Conservation (phyloP, 352 stramenopile genomes). For the Globisporangium rhizosaccharum region DNA sequence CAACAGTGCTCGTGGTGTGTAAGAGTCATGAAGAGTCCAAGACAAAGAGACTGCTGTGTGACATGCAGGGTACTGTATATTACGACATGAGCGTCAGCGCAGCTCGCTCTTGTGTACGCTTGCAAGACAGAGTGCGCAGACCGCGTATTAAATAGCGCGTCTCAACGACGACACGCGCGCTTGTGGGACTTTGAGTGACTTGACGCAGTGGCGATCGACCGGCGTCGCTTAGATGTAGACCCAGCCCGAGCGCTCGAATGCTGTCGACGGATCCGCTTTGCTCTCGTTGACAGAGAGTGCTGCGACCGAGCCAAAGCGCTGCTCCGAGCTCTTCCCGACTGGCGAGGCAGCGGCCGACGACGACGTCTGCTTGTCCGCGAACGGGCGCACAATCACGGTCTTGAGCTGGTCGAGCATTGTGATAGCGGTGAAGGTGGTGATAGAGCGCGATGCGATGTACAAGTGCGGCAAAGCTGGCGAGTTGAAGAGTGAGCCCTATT, state of each 20-base stretch:
- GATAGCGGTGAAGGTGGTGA: not conserved
- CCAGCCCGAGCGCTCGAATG: slow-evolving; percentile 74
- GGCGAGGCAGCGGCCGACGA: not conserved
- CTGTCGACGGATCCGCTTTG: slow-evolving; percentile 53
- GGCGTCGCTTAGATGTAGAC: slow-evolving; percentile 50
- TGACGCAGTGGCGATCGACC: too few species aligned
- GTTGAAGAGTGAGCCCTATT: slow-evolving; percentile 31
- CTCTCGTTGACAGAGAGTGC: slow-evolving; percentile 29
- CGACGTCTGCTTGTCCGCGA: slow-evolving; percentile 19
- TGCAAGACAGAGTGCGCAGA: too few species aligned
- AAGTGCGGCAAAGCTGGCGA: slow-evolving; percentile 8
- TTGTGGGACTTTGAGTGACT: not conserved
- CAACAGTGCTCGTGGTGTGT: too few species aligned
- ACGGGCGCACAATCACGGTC: slow-evolving; percentile 39
- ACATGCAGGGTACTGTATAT: too few species aligned
- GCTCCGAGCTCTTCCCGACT: slow-evolving; percentile 19
- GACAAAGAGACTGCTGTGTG: not conserved
- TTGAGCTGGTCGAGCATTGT: slow-evolving; percentile 78
- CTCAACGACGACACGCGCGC: not conserved
- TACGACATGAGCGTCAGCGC: too few species aligned
- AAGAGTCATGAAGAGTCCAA: not conserved
- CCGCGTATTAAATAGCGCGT: too few species aligned
- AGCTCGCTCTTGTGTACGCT: too few species aligned
- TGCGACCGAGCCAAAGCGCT: slow-evolving; percentile 25
- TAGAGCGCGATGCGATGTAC: not conserved